Evolutionary conservation across 208 protist species (phyloP).

Genomic region (Leishmania gerbilli): DNA sequence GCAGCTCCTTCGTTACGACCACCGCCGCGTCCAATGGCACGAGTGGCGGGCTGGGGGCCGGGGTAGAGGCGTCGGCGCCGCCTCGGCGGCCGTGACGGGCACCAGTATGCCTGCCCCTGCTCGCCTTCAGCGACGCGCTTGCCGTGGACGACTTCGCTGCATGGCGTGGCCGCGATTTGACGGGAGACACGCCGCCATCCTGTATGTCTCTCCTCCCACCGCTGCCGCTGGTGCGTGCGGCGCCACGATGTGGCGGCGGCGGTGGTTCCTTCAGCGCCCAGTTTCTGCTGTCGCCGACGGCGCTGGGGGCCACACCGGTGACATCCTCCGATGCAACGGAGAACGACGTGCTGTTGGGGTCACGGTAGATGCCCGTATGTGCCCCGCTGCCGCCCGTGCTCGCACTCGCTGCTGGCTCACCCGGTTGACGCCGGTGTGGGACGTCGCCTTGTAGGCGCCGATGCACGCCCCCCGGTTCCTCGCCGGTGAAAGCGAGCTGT

Average conservation of each 20-base stretch:
- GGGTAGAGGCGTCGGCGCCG: not conserved
- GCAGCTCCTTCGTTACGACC: not conserved
- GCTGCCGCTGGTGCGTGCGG: not conserved
- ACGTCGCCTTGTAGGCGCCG: not conserved
- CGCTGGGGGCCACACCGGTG: not conserved
- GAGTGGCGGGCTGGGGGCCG: not conserved
- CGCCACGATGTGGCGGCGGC: not conserved
- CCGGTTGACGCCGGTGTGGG: conserved; percentile 14
- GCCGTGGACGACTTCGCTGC: conserved; percentile 2
- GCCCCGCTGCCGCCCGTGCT: conserved; percentile 14
- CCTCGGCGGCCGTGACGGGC: not conserved
- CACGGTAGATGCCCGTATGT: conserved; percentile 33
- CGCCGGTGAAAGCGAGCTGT: not conserved
- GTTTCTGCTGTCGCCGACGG: not conserved
- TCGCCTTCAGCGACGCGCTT: not conserved
- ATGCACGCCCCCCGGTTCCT: not conserved
- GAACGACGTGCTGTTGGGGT: conserved; percentile 9
- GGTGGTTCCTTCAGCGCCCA: not conserved
- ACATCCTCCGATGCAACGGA: not conserved
- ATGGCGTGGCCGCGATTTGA: conserved; percentile 5
- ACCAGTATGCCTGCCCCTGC: not conserved
- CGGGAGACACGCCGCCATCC: not conserved
- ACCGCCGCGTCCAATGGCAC: not conserved
- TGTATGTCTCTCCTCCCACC: not conserved
- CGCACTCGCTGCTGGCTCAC: conserved; percentile 4